Evolutionary conservation across 345 rosid species (phyloP), one percentile per base, ranked within the genome.

Genomic region (Durio zibethinus): DNA sequence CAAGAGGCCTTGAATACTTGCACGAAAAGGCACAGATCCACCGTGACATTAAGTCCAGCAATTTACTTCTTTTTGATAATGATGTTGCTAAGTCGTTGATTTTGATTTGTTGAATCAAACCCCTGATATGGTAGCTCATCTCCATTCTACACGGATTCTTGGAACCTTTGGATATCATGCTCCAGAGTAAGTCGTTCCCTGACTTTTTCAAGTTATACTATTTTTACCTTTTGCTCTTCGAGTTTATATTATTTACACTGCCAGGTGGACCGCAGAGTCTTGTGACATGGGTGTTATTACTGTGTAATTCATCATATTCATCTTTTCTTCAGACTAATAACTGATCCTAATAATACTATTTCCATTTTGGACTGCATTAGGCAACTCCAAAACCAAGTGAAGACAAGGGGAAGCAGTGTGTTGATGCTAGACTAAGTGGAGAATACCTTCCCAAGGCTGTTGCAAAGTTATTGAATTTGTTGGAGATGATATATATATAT

Each of bases 151-250:
- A 50, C 94, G 98, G 84, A 98, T 95, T 73, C 89, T 93, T 25
- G 98, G 99, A 83, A 95, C 93, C 75, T 95, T 95, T 69, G 99
- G 98, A 77, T 95, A 92, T 80, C 99, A 95, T 86, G 99, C 98
- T 66, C 99, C 99, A 31, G 99, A 95, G 99, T 95, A 88, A 89
- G 90, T 63, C 43, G 47, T 67, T 81, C 65, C 23, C 80, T 23
- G 12, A 29, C 65, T n/a, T n/a, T n/a, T n/a, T n/a, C n/a, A n/a
- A n/a, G n/a, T n/a, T n/a, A n/a, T n/a, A n/a, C n/a, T n/a, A n/a
- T n/a, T n/a, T n/a, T n/a, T n/a, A n/a, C n/a, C n/a, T n/a, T n/a
- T n/a, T n/a, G n/a, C n/a, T n/a, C n/a, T n/a, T n/a, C n/a, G n/a
- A n/a, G n/a, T n/a, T n/a, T n/a, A n/a, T n/a, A n/a, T n/a, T n/a